Evolutionary conservation across 176 grass and related monocot genomes (phyloP).

Genomic region (Pontederia crassipes): DNA sequence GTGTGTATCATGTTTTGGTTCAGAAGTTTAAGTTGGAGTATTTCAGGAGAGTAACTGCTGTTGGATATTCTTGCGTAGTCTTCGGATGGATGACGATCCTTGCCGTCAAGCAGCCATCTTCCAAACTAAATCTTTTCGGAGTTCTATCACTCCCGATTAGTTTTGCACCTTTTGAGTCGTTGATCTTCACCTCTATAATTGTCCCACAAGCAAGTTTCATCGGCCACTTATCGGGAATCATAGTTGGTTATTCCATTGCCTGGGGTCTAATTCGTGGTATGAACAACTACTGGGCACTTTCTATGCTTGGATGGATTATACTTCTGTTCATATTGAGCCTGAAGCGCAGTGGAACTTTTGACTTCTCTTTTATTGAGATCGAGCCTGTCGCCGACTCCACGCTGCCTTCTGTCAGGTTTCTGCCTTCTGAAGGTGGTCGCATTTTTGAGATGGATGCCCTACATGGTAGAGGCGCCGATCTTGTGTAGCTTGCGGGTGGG

Average conservation of each 20-base stretch:
- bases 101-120: constrained; percentile 75
- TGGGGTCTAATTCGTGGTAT: constrained; percentile 96
- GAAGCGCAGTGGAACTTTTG: constrained; percentile 57
- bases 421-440: constrained; percentile 39
- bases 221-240: constrained; percentile 73
- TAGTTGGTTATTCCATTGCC: constrained; percentile 78
- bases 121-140: constrained; percentile 78
- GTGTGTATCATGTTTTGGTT: constrained; percentile 66
- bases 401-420: constrained; percentile 42
- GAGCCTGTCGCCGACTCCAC: constrained; percentile 54
- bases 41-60: constrained; percentile 73
- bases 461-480: constrained; percentile 40
- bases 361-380: constrained; percentile 73
- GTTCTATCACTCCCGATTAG: constrained; percentile 90
- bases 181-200: constrained; percentile 97
- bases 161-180: constrained; percentile 85
- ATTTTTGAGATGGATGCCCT: constrained; percentile 46
- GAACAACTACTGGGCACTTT: constrained; percentile 94
- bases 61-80: constrained; percentile 91
- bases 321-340: constrained; percentile 79
- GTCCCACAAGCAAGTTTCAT: constrained; percentile 95
- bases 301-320: constrained; percentile 69
- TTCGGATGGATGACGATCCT: constrained; percentile 99
- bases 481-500: constrained; percentile 29
- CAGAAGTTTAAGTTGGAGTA: constrained; percentile 88